Percentiles rank a stretch among this genome's conserved stretches.
phyloP scores from a whole-genome alignment of 1,284 basidiomycete species.

The Bjerkandera adusta region DNA sequence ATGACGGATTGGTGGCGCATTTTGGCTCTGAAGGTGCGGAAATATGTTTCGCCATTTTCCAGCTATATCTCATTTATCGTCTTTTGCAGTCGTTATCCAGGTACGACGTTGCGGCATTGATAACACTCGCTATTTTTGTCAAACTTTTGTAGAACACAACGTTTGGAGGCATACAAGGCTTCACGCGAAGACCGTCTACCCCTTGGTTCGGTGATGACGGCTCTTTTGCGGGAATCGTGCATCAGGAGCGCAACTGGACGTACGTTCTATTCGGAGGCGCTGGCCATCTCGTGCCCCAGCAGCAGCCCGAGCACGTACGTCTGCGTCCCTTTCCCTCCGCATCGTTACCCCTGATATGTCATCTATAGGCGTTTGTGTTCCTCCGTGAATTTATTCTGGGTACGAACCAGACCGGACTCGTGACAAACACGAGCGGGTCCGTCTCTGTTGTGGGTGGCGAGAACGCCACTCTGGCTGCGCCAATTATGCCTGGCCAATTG shows the following conservation, averaged over 20 bases:
- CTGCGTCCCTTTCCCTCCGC: not conserved
- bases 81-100: constrained; percentile 23
- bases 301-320: constrained; percentile 51
- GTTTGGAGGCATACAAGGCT: constrained; percentile 72
- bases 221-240: constrained; percentile 62
- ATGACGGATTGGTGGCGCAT: constrained; percentile 65
- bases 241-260: constrained; percentile 70
- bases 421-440: constrained; percentile 7
- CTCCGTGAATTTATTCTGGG: constrained; percentile 31
- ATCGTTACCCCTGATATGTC: not conserved
- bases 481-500: constrained; percentile 15
- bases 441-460: constrained; percentile 20
- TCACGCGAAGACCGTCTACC: constrained; percentile 63
- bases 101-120: too few relatives aligned
- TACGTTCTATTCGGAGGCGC: constrained; percentile 57
- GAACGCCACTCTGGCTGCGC: constrained; percentile 8
- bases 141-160: constrained; percentile 59
- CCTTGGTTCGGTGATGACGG: constrained; percentile 60
- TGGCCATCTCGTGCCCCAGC: constrained; percentile 55
- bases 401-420: constrained; percentile 26
- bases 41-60: too few relatives aligned
- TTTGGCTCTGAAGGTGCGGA: constrained; percentile 62
- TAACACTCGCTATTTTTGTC: too few relatives aligned
- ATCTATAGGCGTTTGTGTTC: constrained; percentile 22
- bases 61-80: not conserved